A percentile compares a stretch with the other conserved stretches of the same genome.
Conservation (phyloP, 805 yeast species). For the Yarrowia phangngaensis region DNA sequence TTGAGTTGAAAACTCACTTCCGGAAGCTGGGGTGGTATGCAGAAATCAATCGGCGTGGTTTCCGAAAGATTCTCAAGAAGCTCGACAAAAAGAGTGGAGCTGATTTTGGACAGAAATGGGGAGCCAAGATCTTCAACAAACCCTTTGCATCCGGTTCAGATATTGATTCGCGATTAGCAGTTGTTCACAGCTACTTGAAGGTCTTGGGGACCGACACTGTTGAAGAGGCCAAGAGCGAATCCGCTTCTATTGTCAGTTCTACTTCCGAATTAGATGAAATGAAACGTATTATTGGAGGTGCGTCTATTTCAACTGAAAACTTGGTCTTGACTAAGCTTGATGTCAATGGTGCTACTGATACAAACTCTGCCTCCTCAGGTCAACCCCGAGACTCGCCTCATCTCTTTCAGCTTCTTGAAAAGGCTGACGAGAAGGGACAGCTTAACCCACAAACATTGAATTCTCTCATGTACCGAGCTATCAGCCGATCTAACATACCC, state of each 20-base stretch:
- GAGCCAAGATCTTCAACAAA: constrained; percentile 65
- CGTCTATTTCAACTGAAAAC: background rate
- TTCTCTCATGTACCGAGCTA: constrained; percentile 18
- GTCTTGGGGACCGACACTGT: constrained; percentile 5
- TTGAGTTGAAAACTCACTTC: constrained; percentile 70
- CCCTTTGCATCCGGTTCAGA: constrained; percentile 74
- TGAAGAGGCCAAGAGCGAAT: background rate
- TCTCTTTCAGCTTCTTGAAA: constrained; percentile 5
- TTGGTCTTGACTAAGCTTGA: constrained; percentile 11
- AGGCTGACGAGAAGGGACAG: constrained; percentile 19
- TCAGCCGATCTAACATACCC: constrained; percentile 15
- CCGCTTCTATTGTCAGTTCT: constrained; percentile 1
- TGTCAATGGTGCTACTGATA: background rate
- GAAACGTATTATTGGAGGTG: constrained; percentile 6
- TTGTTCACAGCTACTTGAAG: constrained; percentile 39
- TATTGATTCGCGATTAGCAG: constrained; percentile 49
- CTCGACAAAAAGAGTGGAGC: constrained; percentile 80
- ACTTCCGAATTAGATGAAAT: constrained; percentile 8
- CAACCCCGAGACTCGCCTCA: constrained; percentile 5
- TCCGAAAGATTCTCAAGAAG: constrained; percentile 81
- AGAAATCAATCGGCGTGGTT: constrained; percentile 86
- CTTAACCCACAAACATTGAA: constrained; percentile 10
- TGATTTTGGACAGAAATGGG: constrained; percentile 51
- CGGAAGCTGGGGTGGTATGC: constrained; percentile 91
- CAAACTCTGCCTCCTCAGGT: background rate